Base-by-base conservation (phyloP, 148 eudicot species). In the Silene uniflora region DNA sequence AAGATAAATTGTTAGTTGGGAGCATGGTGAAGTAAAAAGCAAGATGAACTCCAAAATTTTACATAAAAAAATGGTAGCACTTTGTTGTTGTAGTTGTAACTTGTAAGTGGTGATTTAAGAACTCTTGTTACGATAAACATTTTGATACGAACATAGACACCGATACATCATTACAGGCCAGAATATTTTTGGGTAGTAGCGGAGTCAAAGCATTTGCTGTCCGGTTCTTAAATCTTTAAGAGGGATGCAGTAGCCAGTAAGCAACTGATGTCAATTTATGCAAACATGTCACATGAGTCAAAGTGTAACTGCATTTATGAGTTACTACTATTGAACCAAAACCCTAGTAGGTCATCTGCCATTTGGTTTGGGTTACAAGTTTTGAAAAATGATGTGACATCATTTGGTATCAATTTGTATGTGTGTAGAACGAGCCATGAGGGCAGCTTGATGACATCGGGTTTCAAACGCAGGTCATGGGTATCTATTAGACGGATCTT, bases 211-310 rank as follows among this genome's bases (percentile, higher is more conserved):
- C 62, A n/a, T 59, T 7, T 64, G 13, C 29, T 25, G 10, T 14
- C 17, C 6, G 39, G 35, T 44, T 18, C 54, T 59, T 67, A 39
- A 7, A 39, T 56, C 69, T 46, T 25, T 35, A 21, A 21, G 70
- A 27, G 27, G 69, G 47, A 29, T 39, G 44, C 44, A 39, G 39
- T 39, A 39, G 7, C 9, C 44, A 39, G 39, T 39, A 39, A 39
- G 44, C 44, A 52, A 52, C 17, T 79, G 73, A 67, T 18, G 54
- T 68, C 71, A 68, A 44, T 55, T 21, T 44, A 47, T 32, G 47
- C 59, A 79, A 62, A 22, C 18, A 42, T 68, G 71, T 75, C 46
- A 62, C 61, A 58, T 69, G 58, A 80, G 29, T 44, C 62, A 25
- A 19, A 39, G 60, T 47, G 29, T 11, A 12, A 69, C 44, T 75